Evolutionary conservation across 75 land plant species (phyloP), one percentile per base, ranked within the genome.

Genomic region (Isoetes taiwanensis): DNA sequence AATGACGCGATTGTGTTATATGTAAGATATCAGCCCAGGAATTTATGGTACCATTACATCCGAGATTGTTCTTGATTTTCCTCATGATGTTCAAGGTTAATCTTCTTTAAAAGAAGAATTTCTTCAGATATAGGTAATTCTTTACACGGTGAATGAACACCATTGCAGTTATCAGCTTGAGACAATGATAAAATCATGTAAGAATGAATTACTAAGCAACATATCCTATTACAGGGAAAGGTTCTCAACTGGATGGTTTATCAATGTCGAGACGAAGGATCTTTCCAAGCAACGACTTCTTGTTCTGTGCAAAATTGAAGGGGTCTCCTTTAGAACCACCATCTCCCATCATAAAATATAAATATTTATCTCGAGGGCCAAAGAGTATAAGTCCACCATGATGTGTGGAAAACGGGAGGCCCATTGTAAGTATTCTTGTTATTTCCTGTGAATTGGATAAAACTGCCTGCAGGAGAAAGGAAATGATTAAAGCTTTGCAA

Each of bases 291-390:
- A 86, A 55, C 14, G 83, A 69, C 57, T 83, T 82, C 50, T 78
- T 78, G 65, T 85, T 86, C 54, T 86, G 98, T 30, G 81, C 69
- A 65, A 86, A 86, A 34, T 93, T 86, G 60, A 67, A 77, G 63
- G 83, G 85, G 65, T 93, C 98, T 19, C 75, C 83, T 0, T n/a
- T 21, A 5, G 32, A 63, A 28, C 91, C 91, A 53, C 94, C 94
- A 70, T 93, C 98, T 26, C 94, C 98, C 81, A 86, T 81, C 80
- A 84, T 81, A 23, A 78, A 79, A 63, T 93, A 93, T 58, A 93
- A 42, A 61, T 81, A 81, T 0, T 82, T 86, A 72, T 86, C 88
- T 52, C 34, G 28, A 12, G 98, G 98, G 14, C 98, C 94, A 68
- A 93, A 93, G 12, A 81, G 67, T 46, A 90, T 70, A 29, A 80